Base-by-base conservation (phyloP, 1,284 basidiomycete genomes). In the Cutaneotrichosporon sp. region DNA sequence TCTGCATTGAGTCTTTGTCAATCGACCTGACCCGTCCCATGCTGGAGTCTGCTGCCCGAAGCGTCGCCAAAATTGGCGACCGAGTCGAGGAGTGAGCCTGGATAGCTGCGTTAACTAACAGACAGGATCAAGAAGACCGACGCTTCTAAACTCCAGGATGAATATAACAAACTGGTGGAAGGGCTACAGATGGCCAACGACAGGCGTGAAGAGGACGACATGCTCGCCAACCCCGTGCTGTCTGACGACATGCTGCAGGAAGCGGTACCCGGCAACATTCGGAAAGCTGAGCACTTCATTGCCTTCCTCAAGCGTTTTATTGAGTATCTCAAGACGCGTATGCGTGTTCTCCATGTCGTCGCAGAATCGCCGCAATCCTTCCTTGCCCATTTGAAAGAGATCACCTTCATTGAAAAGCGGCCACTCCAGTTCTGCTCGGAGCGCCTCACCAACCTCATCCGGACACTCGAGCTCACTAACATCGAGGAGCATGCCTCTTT, bases 341-440 rank as follows among this genome's bases (percentile, higher is more conserved):
- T 98, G 94, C 84, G 96, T 44, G 96, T 99, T 13, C 79, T 98
- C 21, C 96, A 98, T 70, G 96, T 99, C 58, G 96, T 99, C 9
- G 96, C 96, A n/a, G 96, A 99, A 74, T 98, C 96, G 4, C 96
- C 96, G 0, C 79, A 90, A n/a, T 97, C 93, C 2, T 99, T 99
- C 75, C 77, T 99, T 39, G 96, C 97, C 67, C 96, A 99, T 76
- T 79, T 99, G 45, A 98, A 97, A 75, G 96, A 99, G 68, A 97
- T 98, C 64, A 98, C 96, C 12, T 99, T 91, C 71, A 99, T 99
- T 64, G 96, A 99, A 72, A 82, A 90, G 59, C 81, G 94, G 61
- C 96, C 96, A n/a, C 77, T 99, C 53, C 83, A 88, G 90, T 98
- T 98, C 71, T 98, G 96, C 70, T 87, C 96, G 4, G 96, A 99